Evolutionary conservation across 2,329 filamentous ascomycete species (phyloP), one percentile per base, ranked within the genome.

Genomic region (Sarocladium kiliense): DNA sequence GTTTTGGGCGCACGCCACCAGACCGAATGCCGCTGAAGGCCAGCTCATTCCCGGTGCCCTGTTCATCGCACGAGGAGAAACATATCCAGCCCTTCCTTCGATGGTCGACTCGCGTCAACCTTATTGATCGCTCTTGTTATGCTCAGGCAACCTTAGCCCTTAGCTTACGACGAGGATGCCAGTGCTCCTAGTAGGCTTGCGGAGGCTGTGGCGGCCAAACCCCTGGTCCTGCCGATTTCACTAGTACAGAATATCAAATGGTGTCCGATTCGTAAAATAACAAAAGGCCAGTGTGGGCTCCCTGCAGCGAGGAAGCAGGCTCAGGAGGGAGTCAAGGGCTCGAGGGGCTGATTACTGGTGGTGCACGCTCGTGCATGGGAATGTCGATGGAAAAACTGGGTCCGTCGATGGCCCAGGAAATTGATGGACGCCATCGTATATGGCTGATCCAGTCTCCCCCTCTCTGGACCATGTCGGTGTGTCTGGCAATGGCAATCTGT

Each of bases 181-280:
- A 23, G 14, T 6, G 18, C 19, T 18, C 6, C 19, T 18, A 6
- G 36, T 23, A 23, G 26, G 30, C 47, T 21, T n/a, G 47, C 36
- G 47, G 30, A 16, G 10, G 26, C 47, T 34, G 23, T 9, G 16
- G 26, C 27, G 30, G 30, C 18, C 47, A 51, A 51, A 23, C 26
- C 47, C 47, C 47, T 51, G 47, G 47, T 51, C 30, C 14, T n/a
- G 47, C 18, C 47, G 47, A 51, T 51, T 34, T 36, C 21, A 47
- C 47, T 51, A 51, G 47, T 23, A 34, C 19, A 23, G 47, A 21
- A 36, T 23, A 21, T 34, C 47, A 25, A 21, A 51, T 51, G 47
- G 47, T 36, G 47, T 51, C 26, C 47, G 47, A 51, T 51, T 16
- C 27, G 47, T 36, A 36, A 51, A 47, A 27, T 47, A 47, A 27